A percentile compares a stretch with the other conserved stretches of the same genome.
These are phyloP conservation scores for Cryphonectria radicalis DNA, from an alignment of 2,329 filamentous ascomycete species.

Conservation along the genomic window DNA sequence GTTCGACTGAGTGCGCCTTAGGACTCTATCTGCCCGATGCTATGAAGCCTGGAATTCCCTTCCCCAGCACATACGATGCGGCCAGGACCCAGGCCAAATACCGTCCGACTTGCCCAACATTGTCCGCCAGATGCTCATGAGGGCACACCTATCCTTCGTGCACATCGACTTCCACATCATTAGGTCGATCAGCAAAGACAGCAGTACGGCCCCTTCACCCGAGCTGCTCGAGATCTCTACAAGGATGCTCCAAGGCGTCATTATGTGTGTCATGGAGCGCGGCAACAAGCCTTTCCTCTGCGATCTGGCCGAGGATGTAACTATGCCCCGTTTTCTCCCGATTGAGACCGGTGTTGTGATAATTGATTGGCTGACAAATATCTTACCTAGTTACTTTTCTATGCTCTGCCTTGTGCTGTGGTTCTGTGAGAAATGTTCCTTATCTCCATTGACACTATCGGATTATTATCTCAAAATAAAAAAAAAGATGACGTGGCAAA, in stretches of 20 bases:
- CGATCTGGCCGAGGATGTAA: conserved; percentile 12
- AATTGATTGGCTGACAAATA: not conserved
- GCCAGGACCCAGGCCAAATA: not conserved
- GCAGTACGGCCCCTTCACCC: not conserved
- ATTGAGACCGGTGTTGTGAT: not conserved
- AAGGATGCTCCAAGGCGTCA: conserved; percentile 10
- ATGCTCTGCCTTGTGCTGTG: conserved; percentile 7
- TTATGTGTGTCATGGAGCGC: not conserved
- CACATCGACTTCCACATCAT: conserved; percentile 4
- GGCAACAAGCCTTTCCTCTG: not conserved
- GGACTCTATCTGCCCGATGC: conserved; percentile 2
- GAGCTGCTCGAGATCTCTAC: conserved; percentile 11
- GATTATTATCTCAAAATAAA: not conserved
- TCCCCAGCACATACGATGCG: conserved; percentile 7
- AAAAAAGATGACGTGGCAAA: not conserved
- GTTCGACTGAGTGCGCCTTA: not conserved
- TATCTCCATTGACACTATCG: not conserved
- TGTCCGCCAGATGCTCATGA: not conserved
- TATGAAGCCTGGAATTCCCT: conserved; percentile 5
- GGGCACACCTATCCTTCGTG: not conserved
- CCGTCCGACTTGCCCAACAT: not conserved
- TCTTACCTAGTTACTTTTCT: conserved; percentile 1
- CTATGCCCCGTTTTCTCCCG: not conserved
- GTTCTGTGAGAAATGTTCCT: not conserved
- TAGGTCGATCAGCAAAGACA: not conserved